phyloP scores from a whole-genome alignment of 2,329 filamentous ascomycete genomes.

The Sclerotinia minor region DNA sequence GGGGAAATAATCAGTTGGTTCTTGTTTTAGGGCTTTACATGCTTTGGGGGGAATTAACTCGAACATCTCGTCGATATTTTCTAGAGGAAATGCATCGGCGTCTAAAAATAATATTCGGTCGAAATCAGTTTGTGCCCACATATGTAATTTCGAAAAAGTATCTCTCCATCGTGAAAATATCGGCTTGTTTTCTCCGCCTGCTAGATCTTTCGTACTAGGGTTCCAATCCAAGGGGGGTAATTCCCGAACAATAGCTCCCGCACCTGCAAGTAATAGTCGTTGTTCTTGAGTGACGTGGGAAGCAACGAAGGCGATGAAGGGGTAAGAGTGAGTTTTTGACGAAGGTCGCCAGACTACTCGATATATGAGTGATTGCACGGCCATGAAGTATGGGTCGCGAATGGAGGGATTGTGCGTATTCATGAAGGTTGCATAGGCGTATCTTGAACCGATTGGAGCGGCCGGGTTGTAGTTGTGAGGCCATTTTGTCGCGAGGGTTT shows the following conservation, averaged over 20 bases:
- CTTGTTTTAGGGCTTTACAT: conserved; percentile 8
- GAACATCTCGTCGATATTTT: conserved; percentile 30
- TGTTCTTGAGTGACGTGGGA: conserved; percentile 26
- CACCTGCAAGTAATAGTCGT: conserved; percentile 24
- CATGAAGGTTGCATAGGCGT: conserved; percentile 28
- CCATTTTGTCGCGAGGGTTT: not conserved
- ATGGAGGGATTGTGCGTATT: conserved; percentile 25
- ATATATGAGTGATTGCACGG: conserved; percentile 28
- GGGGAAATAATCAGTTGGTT: conserved; percentile 1
- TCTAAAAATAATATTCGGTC: conserved; percentile 25
- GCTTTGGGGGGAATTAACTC: conserved; percentile 18
- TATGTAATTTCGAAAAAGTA: conserved; percentile 28
- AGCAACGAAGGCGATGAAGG: conserved; percentile 30
- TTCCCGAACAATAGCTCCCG: conserved; percentile 28
- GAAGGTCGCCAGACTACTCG: conserved; percentile 27
- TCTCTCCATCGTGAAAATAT: conserved; percentile 27
- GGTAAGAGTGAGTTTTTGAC: conserved; percentile 22
- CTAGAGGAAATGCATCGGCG: conserved; percentile 28
- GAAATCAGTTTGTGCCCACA: conserved; percentile 29
- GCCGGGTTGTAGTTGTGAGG: conserved; percentile 24
- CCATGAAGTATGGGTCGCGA: conserved; percentile 29
- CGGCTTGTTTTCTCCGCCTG: not conserved
- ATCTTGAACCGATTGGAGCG: conserved; percentile 45
- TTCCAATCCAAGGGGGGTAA: conserved; percentile 26
- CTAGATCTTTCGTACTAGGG: not conserved